Evolutionary conservation across 495 filamentous ascomycete genomes (phyloP).

Genomic region (Friedmanniomyces endolithicus): DNA sequence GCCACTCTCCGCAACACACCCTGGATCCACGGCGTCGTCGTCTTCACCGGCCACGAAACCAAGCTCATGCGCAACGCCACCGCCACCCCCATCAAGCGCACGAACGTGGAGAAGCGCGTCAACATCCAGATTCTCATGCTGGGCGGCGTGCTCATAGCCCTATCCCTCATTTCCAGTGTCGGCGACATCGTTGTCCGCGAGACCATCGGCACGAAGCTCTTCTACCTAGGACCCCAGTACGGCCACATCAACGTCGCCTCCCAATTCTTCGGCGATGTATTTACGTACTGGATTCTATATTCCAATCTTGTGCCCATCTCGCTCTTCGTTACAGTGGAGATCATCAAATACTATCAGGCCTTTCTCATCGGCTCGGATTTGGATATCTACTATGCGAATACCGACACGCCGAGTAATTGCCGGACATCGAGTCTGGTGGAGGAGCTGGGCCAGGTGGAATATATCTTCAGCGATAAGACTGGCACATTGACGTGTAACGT

Average conservation of each 20-base stretch:
- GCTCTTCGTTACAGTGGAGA: constrained; percentile 92
- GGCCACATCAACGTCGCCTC: constrained; percentile 45
- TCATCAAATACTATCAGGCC: constrained; percentile 97
- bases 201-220: constrained; percentile 44
- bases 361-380: constrained; percentile 93
- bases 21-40: constrained; percentile 93
- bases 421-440: constrained; percentile 93
- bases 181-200: constrained; percentile 74
- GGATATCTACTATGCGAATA: constrained; percentile 95
- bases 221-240: constrained; percentile 51
- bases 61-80: constrained; percentile 99
- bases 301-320: constrained; percentile 95
- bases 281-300: constrained; percentile 98
- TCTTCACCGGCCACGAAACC: constrained; percentile 97
- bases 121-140: constrained; percentile 89
- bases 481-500: constrained; percentile 97
- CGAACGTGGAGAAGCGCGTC: constrained; percentile 82
- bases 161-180: constrained; percentile 80
- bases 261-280: constrained; percentile 87
- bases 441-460: constrained; percentile 95
- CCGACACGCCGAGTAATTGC: constrained; percentile 89
- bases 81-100: constrained; percentile 93
- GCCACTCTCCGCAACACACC: constrained; percentile 93
- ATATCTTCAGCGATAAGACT: constrained; percentile 98
- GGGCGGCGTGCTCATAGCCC: constrained; percentile 64